phyloP scores from a whole-genome alignment of 2,329 filamentous ascomycete species.

The Sarocladium strictum region DNA sequence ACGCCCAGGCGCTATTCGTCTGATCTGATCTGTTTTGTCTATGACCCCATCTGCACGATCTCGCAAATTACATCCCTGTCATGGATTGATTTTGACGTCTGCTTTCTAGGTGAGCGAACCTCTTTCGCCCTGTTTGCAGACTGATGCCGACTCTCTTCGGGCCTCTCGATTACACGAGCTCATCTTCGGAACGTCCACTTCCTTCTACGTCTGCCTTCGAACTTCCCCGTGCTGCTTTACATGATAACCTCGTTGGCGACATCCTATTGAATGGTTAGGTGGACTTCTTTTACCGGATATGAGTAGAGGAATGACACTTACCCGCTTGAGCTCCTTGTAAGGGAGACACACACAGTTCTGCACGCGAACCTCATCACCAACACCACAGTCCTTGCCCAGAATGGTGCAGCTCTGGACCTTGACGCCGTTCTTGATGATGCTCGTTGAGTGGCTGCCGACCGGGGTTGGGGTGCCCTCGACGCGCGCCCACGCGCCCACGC shows the following conservation, averaged over 20 bases:
- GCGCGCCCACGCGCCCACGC: slow-evolving; percentile 94
- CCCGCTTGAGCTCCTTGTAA: slow-evolving; percentile 96
- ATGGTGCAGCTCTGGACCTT: slow-evolving; percentile 99
- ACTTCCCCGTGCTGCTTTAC: slow-evolving; percentile 50
- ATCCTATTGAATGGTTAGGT: slow-evolving; percentile 45
- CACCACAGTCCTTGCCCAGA: slow-evolving; percentile 88
- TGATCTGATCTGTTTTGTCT: slow-evolving; percentile 31
- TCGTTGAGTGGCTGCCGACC: slow-evolving; percentile 82
- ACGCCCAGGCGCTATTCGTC: not conserved
- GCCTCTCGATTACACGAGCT: too few relatives aligned
- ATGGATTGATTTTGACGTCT: not conserved
- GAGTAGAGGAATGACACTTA: slow-evolving; percentile 38
- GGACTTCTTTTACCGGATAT: not conserved
- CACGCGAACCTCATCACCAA: slow-evolving; percentile 89
- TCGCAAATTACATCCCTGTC: not conserved
- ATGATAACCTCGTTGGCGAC: slow-evolving; percentile 88
- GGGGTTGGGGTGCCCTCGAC: slow-evolving; percentile 93
- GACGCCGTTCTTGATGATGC: slow-evolving; percentile 93
- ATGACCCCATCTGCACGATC: slow-evolving; percentile 21
- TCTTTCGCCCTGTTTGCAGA: too few relatives aligned
- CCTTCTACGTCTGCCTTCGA: too few relatives aligned
- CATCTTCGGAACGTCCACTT: too few relatives aligned
- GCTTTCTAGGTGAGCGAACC: too few relatives aligned
- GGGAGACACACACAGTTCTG: slow-evolving; percentile 98
- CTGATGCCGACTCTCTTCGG: too few relatives aligned